Evolutionary conservation across 768 basidiomycete species (phyloP), one percentile per base, ranked within the genome.

Genomic region (Hypholoma fasciculare): DNA sequence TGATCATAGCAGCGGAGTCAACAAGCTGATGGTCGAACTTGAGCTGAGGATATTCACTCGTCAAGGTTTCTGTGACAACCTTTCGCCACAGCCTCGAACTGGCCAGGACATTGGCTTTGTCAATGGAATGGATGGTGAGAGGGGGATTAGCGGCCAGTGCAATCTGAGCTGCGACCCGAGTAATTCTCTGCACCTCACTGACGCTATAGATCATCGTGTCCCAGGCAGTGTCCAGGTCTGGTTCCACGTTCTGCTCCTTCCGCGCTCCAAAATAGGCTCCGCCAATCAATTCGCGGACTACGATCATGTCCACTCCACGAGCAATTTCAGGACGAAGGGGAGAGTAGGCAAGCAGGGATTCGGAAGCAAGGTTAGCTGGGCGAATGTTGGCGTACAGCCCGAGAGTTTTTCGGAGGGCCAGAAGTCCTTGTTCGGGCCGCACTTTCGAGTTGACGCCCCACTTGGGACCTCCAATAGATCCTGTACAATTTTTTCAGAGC

Each of bases 41-140:
- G 38, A 98, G 72, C 67, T 94, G 87, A 6, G 96, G 95, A 74
- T 90, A 98, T 72, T 99, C 97, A 34, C 82, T 82, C 49, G 82
- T 74, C 64, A 97, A 73, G 1, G 90, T 87, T 68, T 97, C 93
- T 2, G 85, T 89, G 54, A 97, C 96, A 19, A 93, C 90, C 72
- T 88, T 94, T 57, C 97, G 79, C 97, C 97, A 99, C 42, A 99
- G 78, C 49, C 97, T 79, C 37, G 94, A 96, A 68, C 86, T 92
- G 20, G 97, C 97, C 55, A 99, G 86, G 19, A 99, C 97, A 74
- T 99, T 99, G 54, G 97, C 97, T 76, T 99, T 99, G 81, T 99
- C 97, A 72, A 99, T 81, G 0, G 94, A 96, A 74, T 94, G 92
- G 58, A 99, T 88, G 19, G 86, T 81, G 48, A 96, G 81, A 17